These are phyloP conservation scores for Camellia sinensis DNA, from an alignment of 148 eudicot species.

Conservation along the genomic window DNA sequence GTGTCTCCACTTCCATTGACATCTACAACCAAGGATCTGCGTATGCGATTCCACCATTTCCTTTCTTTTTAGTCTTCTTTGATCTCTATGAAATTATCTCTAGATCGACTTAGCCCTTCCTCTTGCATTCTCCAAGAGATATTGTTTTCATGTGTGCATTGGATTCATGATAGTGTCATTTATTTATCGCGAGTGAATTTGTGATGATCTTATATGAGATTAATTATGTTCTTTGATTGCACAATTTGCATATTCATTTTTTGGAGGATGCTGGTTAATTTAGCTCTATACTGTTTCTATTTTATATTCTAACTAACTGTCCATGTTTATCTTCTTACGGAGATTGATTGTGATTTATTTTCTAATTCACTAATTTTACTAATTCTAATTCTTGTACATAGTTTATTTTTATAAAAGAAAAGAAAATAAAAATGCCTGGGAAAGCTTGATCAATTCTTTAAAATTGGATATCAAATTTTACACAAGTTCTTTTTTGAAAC, in stretches of 20 bases:
- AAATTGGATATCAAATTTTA: too few relatives aligned
- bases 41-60: slow-evolving; percentile 29
- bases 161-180: neutral
- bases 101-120: neutral
- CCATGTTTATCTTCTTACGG: neutral
- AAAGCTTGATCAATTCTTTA: too few relatives aligned
- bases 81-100: neutral
- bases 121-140: neutral
- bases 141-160: neutral
- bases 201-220: neutral
- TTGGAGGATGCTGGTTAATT: neutral
- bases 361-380: too few relatives aligned
- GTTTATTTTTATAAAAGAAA: too few relatives aligned
- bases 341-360: neutral
- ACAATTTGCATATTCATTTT: neutral
- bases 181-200: neutral
- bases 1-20: slow-evolving; percentile 69
- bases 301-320: neutral
- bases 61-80: neutral
- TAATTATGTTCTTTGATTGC: too few relatives aligned
- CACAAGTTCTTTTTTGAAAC: too few relatives aligned
- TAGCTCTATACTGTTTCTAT: neutral
- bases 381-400: neutral
- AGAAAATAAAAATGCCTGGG: too few relatives aligned
- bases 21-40: slow-evolving; percentile 87